These are phyloP conservation scores for Berberis vulgaris DNA, from an alignment of 164 flowering plant genomes.

Conservation along the genomic window DNA sequence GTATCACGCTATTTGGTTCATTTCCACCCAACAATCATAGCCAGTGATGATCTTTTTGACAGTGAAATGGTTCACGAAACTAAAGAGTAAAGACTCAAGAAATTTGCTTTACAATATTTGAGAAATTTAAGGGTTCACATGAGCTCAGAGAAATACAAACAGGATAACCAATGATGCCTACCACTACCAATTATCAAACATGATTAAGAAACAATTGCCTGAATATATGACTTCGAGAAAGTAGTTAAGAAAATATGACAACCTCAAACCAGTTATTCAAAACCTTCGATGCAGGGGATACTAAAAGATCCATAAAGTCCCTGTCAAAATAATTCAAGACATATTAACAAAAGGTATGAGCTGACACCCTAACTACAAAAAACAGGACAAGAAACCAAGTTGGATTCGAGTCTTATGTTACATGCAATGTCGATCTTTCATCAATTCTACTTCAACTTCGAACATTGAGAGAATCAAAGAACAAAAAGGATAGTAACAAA, in stretches of 20 bases:
- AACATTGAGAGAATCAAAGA: background rate
- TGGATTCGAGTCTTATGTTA: background rate
- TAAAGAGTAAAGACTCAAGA: too few species aligned
- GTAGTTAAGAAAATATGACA: constrained; percentile 13
- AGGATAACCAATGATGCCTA: too few species aligned
- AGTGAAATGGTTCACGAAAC: too few species aligned
- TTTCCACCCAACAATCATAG: too few species aligned
- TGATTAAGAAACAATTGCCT: background rate
- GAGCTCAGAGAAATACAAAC: too few species aligned
- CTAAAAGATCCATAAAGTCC: constrained; percentile 82
- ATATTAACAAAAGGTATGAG: constrained; percentile 3
- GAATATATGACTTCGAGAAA: background rate
- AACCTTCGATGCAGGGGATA: constrained; percentile 96
- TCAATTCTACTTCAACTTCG: background rate
- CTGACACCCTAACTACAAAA: background rate
- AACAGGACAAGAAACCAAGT: background rate
- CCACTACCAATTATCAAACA: too few species aligned
- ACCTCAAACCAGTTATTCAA: constrained; percentile 99
- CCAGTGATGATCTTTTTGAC: too few species aligned
- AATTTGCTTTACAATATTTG: too few species aligned
- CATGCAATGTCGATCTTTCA: background rate
- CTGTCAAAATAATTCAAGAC: constrained; percentile 34
- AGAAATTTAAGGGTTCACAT: too few species aligned
- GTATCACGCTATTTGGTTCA: too few species aligned
- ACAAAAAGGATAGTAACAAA: background rate